Conservation (phyloP, 495 filamentous ascomycete species). For the Glutinoglossum americanum region DNA sequence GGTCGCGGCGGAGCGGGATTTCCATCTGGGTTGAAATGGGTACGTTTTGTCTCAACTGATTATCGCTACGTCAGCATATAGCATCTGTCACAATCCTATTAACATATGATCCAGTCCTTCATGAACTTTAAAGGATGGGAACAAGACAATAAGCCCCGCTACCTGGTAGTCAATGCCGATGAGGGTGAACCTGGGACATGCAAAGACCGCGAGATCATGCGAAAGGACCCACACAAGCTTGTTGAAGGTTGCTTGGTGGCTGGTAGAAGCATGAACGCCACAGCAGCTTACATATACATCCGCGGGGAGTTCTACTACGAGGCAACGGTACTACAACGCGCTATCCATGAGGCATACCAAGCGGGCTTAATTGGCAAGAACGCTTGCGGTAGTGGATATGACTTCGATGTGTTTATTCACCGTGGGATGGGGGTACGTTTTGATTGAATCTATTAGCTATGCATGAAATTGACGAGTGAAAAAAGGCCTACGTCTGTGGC, state of each 20-base stretch:
- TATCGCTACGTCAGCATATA: not conserved
- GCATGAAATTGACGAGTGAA: not conserved
- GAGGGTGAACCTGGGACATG: slow-evolving; percentile 97
- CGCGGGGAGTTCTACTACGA: slow-evolving; percentile 97
- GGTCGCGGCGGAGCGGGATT: slow-evolving; percentile 96
- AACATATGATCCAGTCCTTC: slow-evolving; percentile 49
- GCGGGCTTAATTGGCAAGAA: slow-evolving; percentile 93
- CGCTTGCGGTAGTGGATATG: slow-evolving; percentile 86
- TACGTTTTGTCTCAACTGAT: slow-evolving; percentile 24
- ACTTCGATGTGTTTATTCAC: slow-evolving; percentile 94
- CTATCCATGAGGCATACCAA: slow-evolving; percentile 92
- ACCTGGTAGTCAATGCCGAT: slow-evolving; percentile 94
- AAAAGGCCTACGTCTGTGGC: slow-evolving; percentile 72
- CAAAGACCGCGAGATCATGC: slow-evolving; percentile 99
- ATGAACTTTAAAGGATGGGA: slow-evolving; percentile 99
- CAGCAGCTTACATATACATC: slow-evolving; percentile 97
- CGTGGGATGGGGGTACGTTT: slow-evolving; percentile 52
- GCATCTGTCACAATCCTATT: slow-evolving; percentile 4
- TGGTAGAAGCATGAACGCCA: slow-evolving; percentile 92
- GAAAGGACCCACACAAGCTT: slow-evolving; percentile 97
- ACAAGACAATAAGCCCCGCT: slow-evolving; percentile 87
- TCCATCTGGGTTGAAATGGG: slow-evolving; percentile 97
- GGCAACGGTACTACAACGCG: slow-evolving; percentile 76
- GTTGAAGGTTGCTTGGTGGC: slow-evolving; percentile 94
- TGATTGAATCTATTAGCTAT: not conserved